Percentiles rank a stretch among this genome's conserved stretches.
Conservation (phyloP, 2,329 filamentous ascomycete genomes). For the Clonostachys rosea region DNA sequence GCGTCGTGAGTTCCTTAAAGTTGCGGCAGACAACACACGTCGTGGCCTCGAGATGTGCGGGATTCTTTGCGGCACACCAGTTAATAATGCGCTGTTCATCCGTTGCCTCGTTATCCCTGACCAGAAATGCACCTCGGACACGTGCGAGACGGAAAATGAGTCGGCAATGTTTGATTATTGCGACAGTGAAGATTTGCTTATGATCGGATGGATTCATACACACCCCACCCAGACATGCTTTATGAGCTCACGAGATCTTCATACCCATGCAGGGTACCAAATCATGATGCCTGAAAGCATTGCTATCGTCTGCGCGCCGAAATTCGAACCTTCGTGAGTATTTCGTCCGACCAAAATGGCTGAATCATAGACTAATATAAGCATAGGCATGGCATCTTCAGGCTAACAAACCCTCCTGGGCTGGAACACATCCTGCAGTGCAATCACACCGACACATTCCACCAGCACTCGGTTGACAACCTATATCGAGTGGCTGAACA, state of each 20-base stretch:
- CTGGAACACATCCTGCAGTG: constrained; percentile 81
- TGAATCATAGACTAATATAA: constrained; percentile 1
- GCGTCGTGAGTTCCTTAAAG: constrained; percentile 66
- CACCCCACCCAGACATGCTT: constrained; percentile 97
- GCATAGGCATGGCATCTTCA: constrained; percentile 82
- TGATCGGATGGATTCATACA: constrained; percentile 96
- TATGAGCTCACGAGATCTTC: constrained; percentile 90
- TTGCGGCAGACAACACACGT: constrained; percentile 73
- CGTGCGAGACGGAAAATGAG: constrained; percentile 91
- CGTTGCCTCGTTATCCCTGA: constrained; percentile 85
- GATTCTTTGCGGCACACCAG: constrained; percentile 83
- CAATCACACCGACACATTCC: constrained; percentile 74
- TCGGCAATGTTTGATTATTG: constrained; percentile 84
- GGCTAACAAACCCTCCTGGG: constrained; percentile 88
- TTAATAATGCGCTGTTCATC: constrained; percentile 92
- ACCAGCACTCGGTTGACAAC: constrained; percentile 63
- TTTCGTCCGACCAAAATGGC: neutral
- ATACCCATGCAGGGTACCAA: constrained; percentile 93
- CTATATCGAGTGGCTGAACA: constrained; percentile 73
- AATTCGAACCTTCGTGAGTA: constrained; percentile 68
- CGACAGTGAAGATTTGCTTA: constrained; percentile 74
- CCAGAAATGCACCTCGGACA: constrained; percentile 85
- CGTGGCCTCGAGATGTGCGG: constrained; percentile 91
- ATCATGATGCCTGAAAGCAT: constrained; percentile 96
- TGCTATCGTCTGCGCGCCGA: constrained; percentile 92